These are phyloP conservation scores for Apiotrichum laibachii DNA, from an alignment of 1,284 basidiomycete species.

Conservation along the genomic window DNA sequence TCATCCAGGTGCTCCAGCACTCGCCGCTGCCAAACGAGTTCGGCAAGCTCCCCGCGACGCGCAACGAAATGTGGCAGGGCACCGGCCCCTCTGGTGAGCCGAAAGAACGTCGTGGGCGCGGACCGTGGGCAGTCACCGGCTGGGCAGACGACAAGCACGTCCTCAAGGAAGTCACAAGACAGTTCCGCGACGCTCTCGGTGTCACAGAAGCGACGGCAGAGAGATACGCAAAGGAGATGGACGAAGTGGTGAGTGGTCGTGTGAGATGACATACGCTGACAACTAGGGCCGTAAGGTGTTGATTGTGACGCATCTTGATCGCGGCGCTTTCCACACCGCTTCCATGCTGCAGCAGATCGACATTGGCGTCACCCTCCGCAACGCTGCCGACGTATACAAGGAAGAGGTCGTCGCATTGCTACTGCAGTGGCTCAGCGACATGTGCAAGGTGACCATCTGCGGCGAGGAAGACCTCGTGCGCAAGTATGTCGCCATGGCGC, in stretches of 20 bases:
- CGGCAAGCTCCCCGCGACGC: constrained; percentile 60
- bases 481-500: constrained; percentile 51
- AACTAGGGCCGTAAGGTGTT: constrained; percentile 75
- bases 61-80: constrained; percentile 56
- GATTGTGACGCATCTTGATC: constrained; percentile 67
- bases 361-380: constrained; percentile 82
- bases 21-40: constrained; percentile 71
- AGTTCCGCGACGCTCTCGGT: constrained; percentile 67
- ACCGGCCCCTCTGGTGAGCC: constrained; percentile 31
- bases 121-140: constrained; percentile 78
- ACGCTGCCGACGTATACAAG: constrained; percentile 82
- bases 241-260: constrained; percentile 51
- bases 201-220: constrained; percentile 51
- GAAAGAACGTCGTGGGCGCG: constrained; percentile 52
- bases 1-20: constrained; percentile 79
- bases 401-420: constrained; percentile 82
- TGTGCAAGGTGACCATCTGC: constrained; percentile 60
- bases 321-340: constrained; percentile 72
- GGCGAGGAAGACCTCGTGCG: constrained; percentile 64
- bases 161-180: constrained; percentile 80
- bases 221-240: constrained; percentile 65
- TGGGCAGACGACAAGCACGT: constrained; percentile 99
- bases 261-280: not conserved
- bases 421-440: constrained; percentile 80
- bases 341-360: constrained; percentile 82